Evolutionary conservation across 2,329 filamentous ascomycete species (phyloP).

Genomic region (Sclerotinia sclerotiorum): DNA sequence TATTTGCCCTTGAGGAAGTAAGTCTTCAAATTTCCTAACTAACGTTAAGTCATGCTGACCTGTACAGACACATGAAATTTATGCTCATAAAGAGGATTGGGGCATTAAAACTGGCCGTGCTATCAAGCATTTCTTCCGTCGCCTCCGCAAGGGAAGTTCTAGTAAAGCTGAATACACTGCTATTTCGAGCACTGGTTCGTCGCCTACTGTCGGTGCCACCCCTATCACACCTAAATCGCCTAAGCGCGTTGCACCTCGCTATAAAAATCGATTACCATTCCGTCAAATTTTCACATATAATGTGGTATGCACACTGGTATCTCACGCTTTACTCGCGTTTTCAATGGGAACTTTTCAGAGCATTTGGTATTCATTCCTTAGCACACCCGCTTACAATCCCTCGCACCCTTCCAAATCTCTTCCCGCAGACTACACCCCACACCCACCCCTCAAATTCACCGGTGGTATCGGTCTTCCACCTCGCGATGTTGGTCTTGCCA

Average conservation of each 20-base stretch:
- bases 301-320: constrained; percentile 49
- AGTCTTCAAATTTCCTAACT: constrained; percentile 6
- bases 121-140: constrained; percentile 27
- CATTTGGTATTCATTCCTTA: constrained; percentile 62
- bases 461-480: constrained; percentile 76
- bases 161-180: constrained; percentile 23
- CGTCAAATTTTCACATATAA: constrained; percentile 41
- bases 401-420: constrained; percentile 23
- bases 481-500: constrained; percentile 70
- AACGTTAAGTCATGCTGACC: constrained; percentile 22
- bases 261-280: constrained; percentile 48
- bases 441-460: constrained; percentile 49
- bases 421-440: constrained; percentile 51
- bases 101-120: constrained; percentile 35
- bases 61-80: constrained; percentile 42
- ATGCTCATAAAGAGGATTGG: constrained; percentile 38
- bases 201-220: constrained; percentile 21
- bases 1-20: constrained; percentile 42
- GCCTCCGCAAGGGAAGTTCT: constrained; percentile 18
- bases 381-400: constrained; percentile 51
- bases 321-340: constrained; percentile 58
- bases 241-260: constrained; percentile 35
- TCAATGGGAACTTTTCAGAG: constrained; percentile 62
- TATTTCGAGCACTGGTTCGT: constrained; percentile 15
- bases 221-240: constrained; percentile 28